Evolutionary conservation across 208 protist species (phyloP).

Genomic region (Trypanosoma theileri): DNA sequence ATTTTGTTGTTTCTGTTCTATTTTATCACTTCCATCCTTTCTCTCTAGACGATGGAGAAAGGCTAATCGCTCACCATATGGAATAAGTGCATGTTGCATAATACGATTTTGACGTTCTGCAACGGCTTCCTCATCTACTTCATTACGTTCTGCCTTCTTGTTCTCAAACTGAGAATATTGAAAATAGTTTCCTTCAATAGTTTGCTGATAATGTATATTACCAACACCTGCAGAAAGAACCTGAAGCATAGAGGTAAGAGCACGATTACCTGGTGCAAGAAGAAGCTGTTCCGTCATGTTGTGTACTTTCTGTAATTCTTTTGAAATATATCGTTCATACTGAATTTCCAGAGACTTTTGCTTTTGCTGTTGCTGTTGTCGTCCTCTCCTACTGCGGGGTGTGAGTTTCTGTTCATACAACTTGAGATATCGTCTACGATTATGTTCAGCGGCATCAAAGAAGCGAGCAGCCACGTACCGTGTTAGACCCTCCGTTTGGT

Average conservation of each 20-base stretch:
- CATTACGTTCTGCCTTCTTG: conserved; percentile 42
- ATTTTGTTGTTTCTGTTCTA: conserved; percentile 7
- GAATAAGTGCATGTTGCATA: conserved; percentile 76
- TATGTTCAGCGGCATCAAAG: conserved; percentile 32
- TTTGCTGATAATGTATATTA: conserved; percentile 58
- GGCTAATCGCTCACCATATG: conserved; percentile 70
- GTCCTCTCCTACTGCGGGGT: background rate
- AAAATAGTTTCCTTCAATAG: conserved; percentile 56
- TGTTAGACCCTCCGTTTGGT: conserved; percentile 45
- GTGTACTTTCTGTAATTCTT: conserved; percentile 46
- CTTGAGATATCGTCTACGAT: conserved; percentile 32
- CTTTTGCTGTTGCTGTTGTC: conserved; percentile 2
- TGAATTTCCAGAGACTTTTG: conserved; percentile 35
- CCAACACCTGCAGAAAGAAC: conserved; percentile 72
- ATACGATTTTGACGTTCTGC: conserved; percentile 85
- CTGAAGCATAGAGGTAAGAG: conserved; percentile 74
- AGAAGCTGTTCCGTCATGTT: conserved; percentile 38
- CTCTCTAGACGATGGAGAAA: conserved; percentile 58
- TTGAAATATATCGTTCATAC: conserved; percentile 56
- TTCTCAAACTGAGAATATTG: conserved; percentile 54
- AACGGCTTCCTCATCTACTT: conserved; percentile 65
- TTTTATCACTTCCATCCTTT: conserved; percentile 7
- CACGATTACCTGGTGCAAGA: conserved; percentile 38
- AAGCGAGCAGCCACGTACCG: conserved; percentile 57
- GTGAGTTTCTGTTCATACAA: background rate